A percentile compares a stretch with the other conserved stretches of the same genome.
phyloP scores from a whole-genome alignment of 345 rosid species.

The Pugionium dolabratum region DNA sequence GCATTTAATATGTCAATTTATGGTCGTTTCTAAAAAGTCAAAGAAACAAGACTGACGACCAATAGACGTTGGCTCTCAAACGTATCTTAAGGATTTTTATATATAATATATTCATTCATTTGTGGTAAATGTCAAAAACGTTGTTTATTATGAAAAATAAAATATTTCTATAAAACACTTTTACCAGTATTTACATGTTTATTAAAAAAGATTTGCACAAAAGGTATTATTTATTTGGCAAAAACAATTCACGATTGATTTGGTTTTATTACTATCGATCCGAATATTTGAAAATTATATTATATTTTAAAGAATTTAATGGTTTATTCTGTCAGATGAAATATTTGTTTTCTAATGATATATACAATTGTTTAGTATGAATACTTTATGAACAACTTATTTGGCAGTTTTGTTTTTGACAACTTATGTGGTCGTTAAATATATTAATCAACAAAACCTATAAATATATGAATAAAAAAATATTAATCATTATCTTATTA shows the following conservation, averaged over 20 bases:
- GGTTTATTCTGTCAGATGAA: conserved; percentile 9
- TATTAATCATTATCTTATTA: neutral
- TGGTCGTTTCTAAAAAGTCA: too few species aligned
- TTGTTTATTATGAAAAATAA: too few species aligned
- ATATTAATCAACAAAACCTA: neutral
- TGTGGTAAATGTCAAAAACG: too few species aligned
- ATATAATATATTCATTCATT: too few species aligned
- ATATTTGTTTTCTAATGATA: conserved; percentile 8
- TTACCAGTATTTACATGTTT: neutral
- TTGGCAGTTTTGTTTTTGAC: too few species aligned
- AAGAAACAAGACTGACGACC: too few species aligned
- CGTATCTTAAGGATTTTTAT: too few species aligned
- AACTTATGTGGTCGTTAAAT: conserved; percentile 7
- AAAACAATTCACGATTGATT: neutral
- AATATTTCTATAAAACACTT: neutral
- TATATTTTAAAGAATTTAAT: conserved; percentile 6
- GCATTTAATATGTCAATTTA: too few species aligned
- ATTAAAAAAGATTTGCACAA: neutral
- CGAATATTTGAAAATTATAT: neutral
- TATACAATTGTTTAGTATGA: conserved; percentile 12
- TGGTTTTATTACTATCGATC: neutral
- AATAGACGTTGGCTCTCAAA: too few species aligned
- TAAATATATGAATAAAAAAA: too few species aligned
- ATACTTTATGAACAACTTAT: neutral
- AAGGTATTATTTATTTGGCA: neutral